phyloP scores from a whole-genome alignment of 2,329 filamentous ascomycete genomes.

The Mycosphaerelloides madeirae region DNA sequence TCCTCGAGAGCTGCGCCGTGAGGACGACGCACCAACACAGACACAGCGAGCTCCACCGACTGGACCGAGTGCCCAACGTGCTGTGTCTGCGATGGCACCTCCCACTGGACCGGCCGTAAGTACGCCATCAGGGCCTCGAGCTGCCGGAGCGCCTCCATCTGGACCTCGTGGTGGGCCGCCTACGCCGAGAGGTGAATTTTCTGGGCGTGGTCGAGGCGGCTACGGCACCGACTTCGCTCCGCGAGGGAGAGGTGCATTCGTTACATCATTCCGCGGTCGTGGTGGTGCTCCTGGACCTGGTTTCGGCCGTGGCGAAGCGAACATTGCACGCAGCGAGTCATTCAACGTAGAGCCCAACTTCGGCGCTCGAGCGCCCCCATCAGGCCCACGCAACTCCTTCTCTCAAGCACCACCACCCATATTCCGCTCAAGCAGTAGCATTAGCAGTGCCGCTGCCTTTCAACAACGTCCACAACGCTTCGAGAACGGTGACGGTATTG shows the following conservation, averaged over 20 bases:
- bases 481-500: constrained; percentile 25
- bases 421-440: constrained; percentile 39
- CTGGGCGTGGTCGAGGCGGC: constrained; percentile 36
- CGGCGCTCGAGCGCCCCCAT: constrained; percentile 24
- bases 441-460: constrained; percentile 39
- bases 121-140: constrained; percentile 32
- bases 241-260: constrained; percentile 26
- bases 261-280: constrained; percentile 32
- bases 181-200: constrained; percentile 35
- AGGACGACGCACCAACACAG: constrained; percentile 22
- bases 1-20: constrained; percentile 26
- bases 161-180: constrained; percentile 28
- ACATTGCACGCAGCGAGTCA: constrained; percentile 21
- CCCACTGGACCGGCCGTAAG: constrained; percentile 29
- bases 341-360: constrained; percentile 9
- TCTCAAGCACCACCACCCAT: constrained; percentile 17
- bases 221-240: constrained; percentile 31
- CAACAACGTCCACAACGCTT: constrained; percentile 47
- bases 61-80: constrained; percentile 23
- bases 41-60: constrained; percentile 25
- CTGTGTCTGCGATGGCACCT: constrained; percentile 21
- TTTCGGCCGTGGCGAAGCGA: constrained; percentile 31
- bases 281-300: constrained; percentile 17
- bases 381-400: constrained; percentile 31
- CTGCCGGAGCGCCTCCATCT: constrained; percentile 24